Base-by-base conservation (phyloP, 2,329 filamentous ascomycete genomes). In the Cladosporium sp. region DNA sequence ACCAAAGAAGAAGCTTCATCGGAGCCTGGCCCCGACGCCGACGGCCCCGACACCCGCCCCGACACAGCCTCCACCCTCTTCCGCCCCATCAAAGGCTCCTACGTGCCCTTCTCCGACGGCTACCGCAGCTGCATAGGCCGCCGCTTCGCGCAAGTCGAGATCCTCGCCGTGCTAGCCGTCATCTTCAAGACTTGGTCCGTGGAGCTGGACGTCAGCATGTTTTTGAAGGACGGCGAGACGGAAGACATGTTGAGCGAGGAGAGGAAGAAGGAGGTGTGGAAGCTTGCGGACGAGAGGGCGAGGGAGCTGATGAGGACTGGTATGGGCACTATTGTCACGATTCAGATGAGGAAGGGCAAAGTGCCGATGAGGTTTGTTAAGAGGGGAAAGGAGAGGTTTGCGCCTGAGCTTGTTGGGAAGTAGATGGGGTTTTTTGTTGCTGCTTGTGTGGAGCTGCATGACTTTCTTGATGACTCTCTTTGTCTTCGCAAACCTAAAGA, bases 321-420 rank as follows among this genome's bases (percentile, higher is more conserved):
- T 13, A 77, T 87, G 64, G 78, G 75, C 25, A 82, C 81, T n/a
- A 72, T 89, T 57, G 79, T 93, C 60, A 91, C 89, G 59, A 75
- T 93, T 63, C 89, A 90, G 74, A 77, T 93, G 71, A 78, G 84
- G 28, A 78, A 75, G n/a, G 75, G 76, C 5, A 76, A 80, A 56
- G 83, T 93, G 34, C 86, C 87, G 0, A 75, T 93, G 39, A 75
- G 88, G 61, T 72, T 93, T 62, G 86, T 90, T 9, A 83, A 75
- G 74, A 83, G 86, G 63, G 89, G 89, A 0, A 73, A 81, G 62
- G 90, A 92, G 78, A 80, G 81, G 66, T 57, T 55, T 17, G 36
- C 17, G 48, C 22, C 51, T n/a, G 28, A 36, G 12, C 19, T 55
- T 19, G 19, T 36, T 24, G 51, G 51, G 13, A 55, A 55, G 28